phyloP scores from a whole-genome alignment of 306 rosid species.

The Prosopis cineraria region DNA sequence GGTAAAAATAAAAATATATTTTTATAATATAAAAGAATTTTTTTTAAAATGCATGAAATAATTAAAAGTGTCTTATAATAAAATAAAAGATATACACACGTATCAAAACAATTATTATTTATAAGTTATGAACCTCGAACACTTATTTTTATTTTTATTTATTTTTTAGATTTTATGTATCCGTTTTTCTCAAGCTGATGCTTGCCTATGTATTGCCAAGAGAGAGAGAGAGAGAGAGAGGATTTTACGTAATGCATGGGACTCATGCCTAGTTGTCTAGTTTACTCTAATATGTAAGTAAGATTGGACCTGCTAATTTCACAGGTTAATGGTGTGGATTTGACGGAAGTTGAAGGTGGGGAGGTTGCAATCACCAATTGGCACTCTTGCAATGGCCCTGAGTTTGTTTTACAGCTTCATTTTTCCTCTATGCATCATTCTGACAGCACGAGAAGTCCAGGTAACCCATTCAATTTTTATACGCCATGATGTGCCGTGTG shows the following conservation, averaged over 20 bases:
- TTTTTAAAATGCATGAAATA: too few species aligned
- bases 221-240: too few species aligned
- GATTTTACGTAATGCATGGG: background rate
- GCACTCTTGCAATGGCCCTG: constrained; percentile 71
- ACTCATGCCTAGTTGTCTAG: too few species aligned
- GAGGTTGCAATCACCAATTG: constrained; percentile 63
- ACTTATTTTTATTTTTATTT: too few species aligned
- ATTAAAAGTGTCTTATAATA: too few species aligned
- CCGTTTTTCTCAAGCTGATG: too few species aligned
- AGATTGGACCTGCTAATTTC: constrained; percentile 6
- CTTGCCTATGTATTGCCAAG: too few species aligned
- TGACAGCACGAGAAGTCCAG: constrained; percentile 28
- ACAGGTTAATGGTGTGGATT: constrained; percentile 58
- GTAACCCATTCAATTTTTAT: constrained; percentile 13
- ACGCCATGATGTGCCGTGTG: background rate
- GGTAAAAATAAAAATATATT: too few species aligned
- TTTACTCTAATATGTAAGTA: background rate
- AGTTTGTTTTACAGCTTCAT: constrained; percentile 60
- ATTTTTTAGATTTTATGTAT: background rate
- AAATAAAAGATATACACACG: too few species aligned
- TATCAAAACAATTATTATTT: too few species aligned
- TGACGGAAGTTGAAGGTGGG: constrained; percentile 67
- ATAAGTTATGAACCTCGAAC: too few species aligned
- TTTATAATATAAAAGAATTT: too few species aligned
- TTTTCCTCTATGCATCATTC: constrained; percentile 20